phyloP scores from a whole-genome alignment of 2,329 filamentous ascomycete species.

The Lachnellula arida region DNA sequence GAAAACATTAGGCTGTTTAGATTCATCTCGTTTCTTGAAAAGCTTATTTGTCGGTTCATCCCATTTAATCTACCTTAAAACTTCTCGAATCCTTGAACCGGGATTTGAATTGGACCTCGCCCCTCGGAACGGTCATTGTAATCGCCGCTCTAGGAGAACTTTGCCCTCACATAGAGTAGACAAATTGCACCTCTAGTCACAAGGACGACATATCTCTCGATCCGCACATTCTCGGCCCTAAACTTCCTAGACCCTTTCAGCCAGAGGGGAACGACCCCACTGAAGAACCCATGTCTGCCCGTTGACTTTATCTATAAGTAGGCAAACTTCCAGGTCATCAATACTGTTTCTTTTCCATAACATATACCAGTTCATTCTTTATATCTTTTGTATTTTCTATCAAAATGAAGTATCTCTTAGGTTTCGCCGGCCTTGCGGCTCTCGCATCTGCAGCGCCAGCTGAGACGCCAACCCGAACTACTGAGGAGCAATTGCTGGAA shows the following conservation, averaged over 20 bases:
- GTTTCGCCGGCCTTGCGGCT: conserved; percentile 20
- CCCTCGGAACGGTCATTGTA: conserved; percentile 2
- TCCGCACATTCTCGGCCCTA: conserved; percentile 18
- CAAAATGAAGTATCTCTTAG: conserved; percentile 23
- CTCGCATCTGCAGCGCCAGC: conserved; percentile 18
- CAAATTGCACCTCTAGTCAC: conserved; percentile 16
- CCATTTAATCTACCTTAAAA: conserved; percentile 10
- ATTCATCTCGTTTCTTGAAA: neutral
- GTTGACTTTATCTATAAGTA: conserved; percentile 13
- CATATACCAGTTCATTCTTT: neutral
- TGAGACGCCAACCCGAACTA: conserved; percentile 2
- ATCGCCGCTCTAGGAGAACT: conserved; percentile 2
- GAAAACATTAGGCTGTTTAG: conserved; percentile 10
- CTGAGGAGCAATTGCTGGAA: conserved; percentile 11
- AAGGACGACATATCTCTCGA: conserved; percentile 14
- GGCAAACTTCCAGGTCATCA: neutral
- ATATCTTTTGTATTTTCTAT: conserved; percentile 1
- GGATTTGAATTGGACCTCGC: conserved; percentile 13
- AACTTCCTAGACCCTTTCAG: conserved; percentile 20
- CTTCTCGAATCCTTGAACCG: conserved; percentile 5
- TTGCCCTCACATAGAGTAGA: conserved; percentile 12
- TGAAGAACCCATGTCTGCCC: neutral
- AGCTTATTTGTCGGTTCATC: conserved; percentile 8
- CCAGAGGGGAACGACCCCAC: conserved; percentile 12
- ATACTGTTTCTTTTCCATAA: conserved; percentile 8